Base-by-base conservation (phyloP, 768 basidiomycete genomes). In the Ramaria sp. region DNA sequence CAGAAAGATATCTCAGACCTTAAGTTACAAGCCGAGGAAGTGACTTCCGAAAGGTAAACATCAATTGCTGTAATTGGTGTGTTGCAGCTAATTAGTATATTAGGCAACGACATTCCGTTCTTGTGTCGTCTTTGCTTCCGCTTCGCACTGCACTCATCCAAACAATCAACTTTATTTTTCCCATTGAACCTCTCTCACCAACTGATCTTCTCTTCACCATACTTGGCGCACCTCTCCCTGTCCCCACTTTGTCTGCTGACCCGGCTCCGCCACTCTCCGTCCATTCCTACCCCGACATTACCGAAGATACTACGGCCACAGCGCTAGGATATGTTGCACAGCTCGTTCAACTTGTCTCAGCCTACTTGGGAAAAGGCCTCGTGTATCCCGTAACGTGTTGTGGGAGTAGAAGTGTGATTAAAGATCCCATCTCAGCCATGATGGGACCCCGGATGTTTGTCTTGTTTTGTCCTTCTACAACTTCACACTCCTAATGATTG, bases 361-460 rank as follows among this genome's bases (percentile, higher is more conserved):
- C 78, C 30, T 91, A 97, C 61, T 71, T 86, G 57, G 84, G 83
- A 1, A 82, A 82, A 57, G 72, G 75, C 22, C 68, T 98, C 39
- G 77, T 88, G 13, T 98, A 99, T 70, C 91, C 94, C 22, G 77
- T 98, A 48, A 91, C 87, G 18, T 93, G 82, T 67, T 76, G 89
- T 48, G 94, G 92, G 2, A 97, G 93, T 61, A 75, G 89, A 58
- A 96, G 92, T 68, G 66, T 93, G 57, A 89, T 98, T 58, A 81
- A 82, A 64, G 96, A 99, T 70, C 84, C 83, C 12, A 94, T 97
- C 48, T 93, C 90, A 47, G 83, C 85, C 13, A 96, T 98, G 87
- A 84, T 92, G 56, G 96, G 96, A 2, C 93, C 93, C 8, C 73
- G 95, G 66, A 87, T 92, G 91, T 95, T 62, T 69, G 87, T 74